Conservation (phyloP, 192 early-diverging fungal genomes). For the Umbelopsis isabellina region DNA sequence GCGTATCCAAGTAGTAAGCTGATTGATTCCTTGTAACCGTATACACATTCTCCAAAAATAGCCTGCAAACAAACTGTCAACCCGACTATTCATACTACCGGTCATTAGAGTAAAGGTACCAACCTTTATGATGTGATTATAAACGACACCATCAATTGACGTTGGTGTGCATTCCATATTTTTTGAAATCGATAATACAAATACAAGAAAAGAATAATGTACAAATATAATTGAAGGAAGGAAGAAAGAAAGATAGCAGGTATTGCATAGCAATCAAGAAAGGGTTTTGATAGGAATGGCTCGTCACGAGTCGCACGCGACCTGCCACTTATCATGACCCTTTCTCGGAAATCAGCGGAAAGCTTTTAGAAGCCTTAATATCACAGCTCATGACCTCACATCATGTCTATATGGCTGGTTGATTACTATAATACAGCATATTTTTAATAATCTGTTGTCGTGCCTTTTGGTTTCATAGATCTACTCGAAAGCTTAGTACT, state of each 20-base stretch:
- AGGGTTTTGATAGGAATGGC: not conserved
- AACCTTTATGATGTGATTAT: slow-evolving; percentile 17
- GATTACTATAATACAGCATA: not conserved
- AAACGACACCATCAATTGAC: not conserved
- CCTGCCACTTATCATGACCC: not conserved
- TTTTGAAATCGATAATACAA: not conserved
- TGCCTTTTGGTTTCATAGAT: too few species aligned
- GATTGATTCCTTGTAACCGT: slow-evolving; percentile 38
- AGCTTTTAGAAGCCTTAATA: not conserved
- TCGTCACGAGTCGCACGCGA: slow-evolving; percentile 12
- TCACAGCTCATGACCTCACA: not conserved
- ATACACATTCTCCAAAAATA: slow-evolving; percentile 55
- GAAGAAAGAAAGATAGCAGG: not conserved
- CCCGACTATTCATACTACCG: not conserved
- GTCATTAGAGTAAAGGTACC: not conserved
- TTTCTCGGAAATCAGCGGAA: slow-evolving; percentile 16
- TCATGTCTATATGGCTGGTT: not conserved
- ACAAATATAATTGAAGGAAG: not conserved
- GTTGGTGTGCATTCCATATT: slow-evolving; percentile 12
- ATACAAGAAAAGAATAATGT: not conserved
- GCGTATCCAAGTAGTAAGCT: slow-evolving; percentile 58
- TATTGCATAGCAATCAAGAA: not conserved
- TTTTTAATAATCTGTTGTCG: not conserved
- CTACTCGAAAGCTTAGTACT: too few species aligned
- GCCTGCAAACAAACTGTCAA: slow-evolving; percentile 32